Evolutionary conservation across 1,284 basidiomycete genomes (phyloP), one percentile per base, ranked within the genome.

Genomic region (Ustilago curta): DNA sequence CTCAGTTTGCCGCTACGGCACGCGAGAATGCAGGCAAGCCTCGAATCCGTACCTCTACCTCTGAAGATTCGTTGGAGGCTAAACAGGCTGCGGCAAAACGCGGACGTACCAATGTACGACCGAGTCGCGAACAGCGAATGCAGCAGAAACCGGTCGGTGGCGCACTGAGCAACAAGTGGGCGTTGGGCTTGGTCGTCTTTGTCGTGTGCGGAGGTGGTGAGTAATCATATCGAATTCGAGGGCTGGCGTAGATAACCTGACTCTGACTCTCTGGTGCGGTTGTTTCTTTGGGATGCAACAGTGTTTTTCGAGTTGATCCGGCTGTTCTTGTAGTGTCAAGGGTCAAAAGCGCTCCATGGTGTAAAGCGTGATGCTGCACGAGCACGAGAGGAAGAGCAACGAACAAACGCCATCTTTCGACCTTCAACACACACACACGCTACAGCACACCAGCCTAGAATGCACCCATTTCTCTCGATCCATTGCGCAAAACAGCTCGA

Each of bases 131-230:
- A 12, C 47, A 48, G 35, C 2, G 35, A 16, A 16, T 11, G 35
- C 35, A 37, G 8, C 25, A 25, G 23, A 31, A n/a, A 19, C 27
- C 40, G 18, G 9, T 57, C 23, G 51, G 58, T 18, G 65, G 49
- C 5, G 44, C 44, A 7, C 39, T 58, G 40, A 53, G 53, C 21
- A 67, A 63, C 44, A 61, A 49, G 25, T 8, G 57, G 9, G 68
- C 72, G 2, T 58, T 78, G 0, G 64, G 31, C 0, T 27, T 78
- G 32, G 65, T 78, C 11, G 48, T 56, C 29, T 78, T 78, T 51
- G 76, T 78, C 18, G 76, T 78, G 23, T 47, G 68, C 31, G 76
- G 76, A 4, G 76, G 76, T 3, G 72, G 76, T 78, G 54, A 71
- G 72, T 76, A 19, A 19, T 14, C n/a, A n/a, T n/a, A n/a, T n/a